Evolutionary conservation across 2,329 filamentous ascomycete species (phyloP), one percentile per base, ranked within the genome.

Genomic region (Fusarium sp.): DNA sequence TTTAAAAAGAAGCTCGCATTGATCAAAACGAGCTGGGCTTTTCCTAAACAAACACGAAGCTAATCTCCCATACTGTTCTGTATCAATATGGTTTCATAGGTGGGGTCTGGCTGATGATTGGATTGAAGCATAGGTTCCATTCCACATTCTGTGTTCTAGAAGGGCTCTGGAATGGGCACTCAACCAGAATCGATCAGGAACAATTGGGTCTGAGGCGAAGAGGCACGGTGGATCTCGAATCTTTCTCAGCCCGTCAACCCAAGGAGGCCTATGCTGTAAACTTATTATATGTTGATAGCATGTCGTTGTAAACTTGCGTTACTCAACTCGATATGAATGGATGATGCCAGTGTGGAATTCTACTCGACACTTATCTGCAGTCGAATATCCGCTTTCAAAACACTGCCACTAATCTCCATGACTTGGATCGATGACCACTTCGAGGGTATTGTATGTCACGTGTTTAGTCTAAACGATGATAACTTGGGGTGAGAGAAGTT

Each of bases 51-150:
- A 58, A n/a, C 25, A 46, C 16, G 25, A 25, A 10, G 22, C 52
- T 47, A 34, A 25, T 44, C 48, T 69, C 41, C 10, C 49, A 12
- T 38, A 38, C 34, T 38, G 18, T 38, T 38, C 18, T n/a, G 67
- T 69, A 51, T 53, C 62, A 67, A 55, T 20, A 44, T 54, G 40
- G 67, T 69, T 69, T 69, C 67, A 70, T 38, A 20, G 51, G 49
- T 69, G 66, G 56, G 38, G 48, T 48, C 18, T 24, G n/a, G 13
- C 25, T 47, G 18, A 16, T 34, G 18, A 34, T 24, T 40, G 27
- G 44, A 57, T 16, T 40, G 22, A 30, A 16, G 15, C 24, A 38
- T 34, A 22, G 22, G 22, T 22, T 43, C 22, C 45, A 44, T 48
- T 60, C 43, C 49, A 58, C 32, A 30, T 40, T 51, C 30, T 44